Base-by-base conservation (phyloP, 345 rosid genomes). In the Salix dunnii region DNA sequence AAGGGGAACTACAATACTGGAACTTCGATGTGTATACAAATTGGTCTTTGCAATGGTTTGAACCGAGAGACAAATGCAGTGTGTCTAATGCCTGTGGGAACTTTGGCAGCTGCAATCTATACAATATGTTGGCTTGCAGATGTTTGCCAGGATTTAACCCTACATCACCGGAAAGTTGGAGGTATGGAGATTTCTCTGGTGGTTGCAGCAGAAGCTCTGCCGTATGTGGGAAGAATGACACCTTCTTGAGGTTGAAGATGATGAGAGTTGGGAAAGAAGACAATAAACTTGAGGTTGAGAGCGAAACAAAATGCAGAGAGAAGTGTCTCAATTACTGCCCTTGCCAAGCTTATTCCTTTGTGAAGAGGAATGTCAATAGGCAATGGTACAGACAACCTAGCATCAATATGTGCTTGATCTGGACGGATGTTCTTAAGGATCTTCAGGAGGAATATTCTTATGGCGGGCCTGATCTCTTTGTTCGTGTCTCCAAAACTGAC, bases 341-440 rank as follows among this genome's bases (percentile, higher is more conserved):
- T 0, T 86, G 89, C 76, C 72, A 65, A 25, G 88, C 86, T 1
- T 85, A 82, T 76, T 83, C 86, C 3, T 81, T 23, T 20, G 0
- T 0, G 7, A 55, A 67, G 18, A 16, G 2, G 36, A 14, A 14
- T 2, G n/a, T 17, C 5, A 1, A 49, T 14, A 33, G 1, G n/a
- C 8, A 1, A 13, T 5, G 58, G 1, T 51, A 2, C 27, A 11
- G 12, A 42, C 27, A 61, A 17, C 43, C 0, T 14, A 23, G 1
- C 1, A 1, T 1, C 0, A 12, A 48, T 2, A 64, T 75, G 4
- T 93, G 96, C 84, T 89, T 82, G 88, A 88, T 90, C 80, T 93
- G 96, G 94, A 43, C 72, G 0, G 85, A 87, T 14, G 85, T 80
- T 40, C 87, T 93, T 2, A 81, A 85, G 30, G 87, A 88, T 80